Evolutionary conservation across 257 asterid species (phyloP), one percentile per base, ranked within the genome.

Genomic region (Nicotiana paniculata): DNA sequence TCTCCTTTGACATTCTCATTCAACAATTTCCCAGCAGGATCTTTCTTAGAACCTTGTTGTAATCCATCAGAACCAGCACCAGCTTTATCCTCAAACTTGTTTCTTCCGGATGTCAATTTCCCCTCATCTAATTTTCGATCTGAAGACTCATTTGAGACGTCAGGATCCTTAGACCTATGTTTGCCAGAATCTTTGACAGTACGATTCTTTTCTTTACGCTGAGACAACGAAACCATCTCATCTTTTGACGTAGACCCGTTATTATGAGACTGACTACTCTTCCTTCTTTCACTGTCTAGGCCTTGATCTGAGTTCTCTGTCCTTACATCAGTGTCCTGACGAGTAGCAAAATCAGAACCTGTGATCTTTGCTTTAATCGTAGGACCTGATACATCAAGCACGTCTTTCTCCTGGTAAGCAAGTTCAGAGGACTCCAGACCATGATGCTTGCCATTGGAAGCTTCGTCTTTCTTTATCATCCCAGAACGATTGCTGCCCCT

Each of bases 161-260:
- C 90, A 63, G 82, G 83, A 84, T 75, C 86, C 87, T 86, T 93
- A 57, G 32, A 85, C 74, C 85, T 87, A 58, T 85, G 86, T 87
- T 84, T 86, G 54, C 86, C 94, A 55, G 87, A 43, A 77, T 88
- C 95, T 84, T 84, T 91, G 82, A 90, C 89, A 79, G 89, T 85
- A 85, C 79, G 81, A 85, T 43, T 81, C 83, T 88, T 90, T 74
- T 91, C 98, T 88, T 91, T 94, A 61, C 88, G 86, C 81, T 89
- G 90, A 62, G 95, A 91, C 83, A 93, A 90, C 74, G 65, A 81
- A 37, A 88, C 92, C 86, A 89, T 93, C 79, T 90, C 97, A 76
- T 92, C 93, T 87, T 86, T 92, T 33, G 88, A 69, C 79, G 82
- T 86, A 72, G 81, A 85, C 75, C 88, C 93, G 85, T 63, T 86